phyloP scores from a whole-genome alignment of 768 basidiomycete genomes.

The Amanita pallidorosea region DNA sequence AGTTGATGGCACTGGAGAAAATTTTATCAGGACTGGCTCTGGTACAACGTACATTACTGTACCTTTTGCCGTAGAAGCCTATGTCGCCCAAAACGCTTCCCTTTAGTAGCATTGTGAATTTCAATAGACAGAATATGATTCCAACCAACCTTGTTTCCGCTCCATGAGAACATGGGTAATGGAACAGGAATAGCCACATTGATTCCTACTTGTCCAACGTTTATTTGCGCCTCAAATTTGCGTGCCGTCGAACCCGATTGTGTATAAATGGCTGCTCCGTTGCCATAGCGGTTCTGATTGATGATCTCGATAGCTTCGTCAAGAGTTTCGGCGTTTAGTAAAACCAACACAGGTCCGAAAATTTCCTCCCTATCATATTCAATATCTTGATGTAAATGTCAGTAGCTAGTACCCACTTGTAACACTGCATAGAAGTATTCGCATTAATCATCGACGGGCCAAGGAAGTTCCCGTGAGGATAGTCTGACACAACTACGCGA shows the following conservation, averaged over 20 bases:
- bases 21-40: background rate
- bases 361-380: slow-evolving; percentile 66
- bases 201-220: slow-evolving; percentile 89
- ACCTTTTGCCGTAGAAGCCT: slow-evolving; percentile 87
- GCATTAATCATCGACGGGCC: slow-evolving; percentile 88
- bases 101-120: slow-evolving; percentile 16
- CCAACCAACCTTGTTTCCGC: slow-evolving; percentile 68
- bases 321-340: slow-evolving; percentile 70
- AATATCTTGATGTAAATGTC: slow-evolving; percentile 1
- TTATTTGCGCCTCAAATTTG: slow-evolving; percentile 80
- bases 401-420: slow-evolving; percentile 46
- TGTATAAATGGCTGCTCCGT: slow-evolving; percentile 93
- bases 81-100: slow-evolving; percentile 77
- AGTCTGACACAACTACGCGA: slow-evolving; percentile 50
- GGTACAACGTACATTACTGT: slow-evolving; percentile 12
- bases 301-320: slow-evolving; percentile 88
- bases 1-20: slow-evolving; percentile 66
- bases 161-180: slow-evolving; percentile 90
- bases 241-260: slow-evolving; percentile 93
- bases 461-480: slow-evolving; percentile 87
- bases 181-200: slow-evolving; percentile 93
- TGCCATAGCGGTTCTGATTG: slow-evolving; percentile 86
- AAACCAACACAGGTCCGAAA: slow-evolving; percentile 82
- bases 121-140: background rate
- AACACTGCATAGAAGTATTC: slow-evolving; percentile 74